These are phyloP conservation scores for Scutellospora calospora DNA, from an alignment of 371 early-diverging fungal genomes.

Conservation along the genomic window DNA sequence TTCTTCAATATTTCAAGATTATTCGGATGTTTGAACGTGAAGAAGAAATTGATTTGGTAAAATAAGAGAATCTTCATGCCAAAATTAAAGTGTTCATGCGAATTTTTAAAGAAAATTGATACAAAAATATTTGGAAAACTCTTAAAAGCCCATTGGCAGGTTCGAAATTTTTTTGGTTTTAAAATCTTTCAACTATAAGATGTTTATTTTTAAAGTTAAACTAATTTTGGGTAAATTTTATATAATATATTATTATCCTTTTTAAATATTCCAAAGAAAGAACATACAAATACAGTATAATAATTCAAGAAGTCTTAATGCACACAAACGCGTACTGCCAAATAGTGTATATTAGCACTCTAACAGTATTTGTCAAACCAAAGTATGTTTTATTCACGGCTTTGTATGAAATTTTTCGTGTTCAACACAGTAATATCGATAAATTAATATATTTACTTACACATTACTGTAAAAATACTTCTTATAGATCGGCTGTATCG, in stretches of 20 bases:
- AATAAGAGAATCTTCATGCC: constrained; percentile 36
- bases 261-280: constrained; percentile 66
- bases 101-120: constrained; percentile 75
- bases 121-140: too few species aligned
- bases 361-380: constrained; percentile 69
- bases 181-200: not conserved
- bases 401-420: too few species aligned
- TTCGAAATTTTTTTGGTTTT: constrained; percentile 23
- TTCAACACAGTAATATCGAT: too few species aligned
- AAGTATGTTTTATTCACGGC: too few species aligned
- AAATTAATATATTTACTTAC: too few species aligned
- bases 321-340: constrained; percentile 54
- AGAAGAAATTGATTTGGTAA: not conserved
- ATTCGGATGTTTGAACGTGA: constrained; percentile 39
- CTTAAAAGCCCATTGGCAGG: too few species aligned
- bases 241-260: not conserved
- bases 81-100: constrained; percentile 56
- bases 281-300: constrained; percentile 54
- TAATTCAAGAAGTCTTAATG: constrained; percentile 62
- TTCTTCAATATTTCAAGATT: constrained; percentile 63
- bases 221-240: constrained; percentile 65
- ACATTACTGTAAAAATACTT: too few species aligned
- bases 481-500: too few species aligned
- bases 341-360: constrained; percentile 72
- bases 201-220: constrained; percentile 50